Evolutionary conservation across 345 rosid species (phyloP).

Genomic region (Raphanus sativus): DNA sequence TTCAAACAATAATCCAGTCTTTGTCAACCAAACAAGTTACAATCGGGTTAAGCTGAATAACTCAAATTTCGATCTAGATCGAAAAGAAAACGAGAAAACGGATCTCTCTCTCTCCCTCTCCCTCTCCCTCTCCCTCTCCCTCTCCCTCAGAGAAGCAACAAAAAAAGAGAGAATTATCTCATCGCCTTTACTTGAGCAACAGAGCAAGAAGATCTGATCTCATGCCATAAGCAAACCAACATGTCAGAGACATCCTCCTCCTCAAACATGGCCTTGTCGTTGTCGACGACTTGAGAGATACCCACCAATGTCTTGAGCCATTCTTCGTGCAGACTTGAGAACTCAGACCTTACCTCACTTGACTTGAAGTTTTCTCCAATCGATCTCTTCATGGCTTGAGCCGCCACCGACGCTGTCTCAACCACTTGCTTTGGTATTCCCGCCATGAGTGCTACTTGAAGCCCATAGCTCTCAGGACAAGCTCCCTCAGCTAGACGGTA

Average conservation of each 20-base stretch:
- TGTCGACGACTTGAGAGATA: slow-evolving; percentile 34
- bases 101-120: not conserved
- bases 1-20: not conserved
- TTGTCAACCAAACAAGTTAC: not conserved
- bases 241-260: slow-evolving; percentile 63
- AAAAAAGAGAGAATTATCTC: not conserved
- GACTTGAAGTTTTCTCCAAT: slow-evolving; percentile 68
- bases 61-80: not conserved
- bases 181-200: not conserved
- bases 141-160: not conserved
- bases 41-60: not conserved
- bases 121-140: too few species aligned
- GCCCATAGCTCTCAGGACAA: slow-evolving; percentile 90
- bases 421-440: slow-evolving; percentile 83
- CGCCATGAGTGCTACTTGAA: slow-evolving; percentile 89
- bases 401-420: slow-evolving; percentile 60
- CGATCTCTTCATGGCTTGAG: slow-evolving; percentile 59
- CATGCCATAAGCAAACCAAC: slow-evolving; percentile 84
- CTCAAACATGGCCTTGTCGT: slow-evolving; percentile 1
- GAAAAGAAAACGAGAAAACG: too few species aligned
- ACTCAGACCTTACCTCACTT: slow-evolving; percentile 74
- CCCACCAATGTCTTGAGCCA: slow-evolving; percentile 66
- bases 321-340: slow-evolving; percentile 90
- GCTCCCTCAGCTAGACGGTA: slow-evolving; percentile 78
- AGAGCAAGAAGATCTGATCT: slow-evolving; percentile 43